Evolutionary conservation across 768 basidiomycete species (phyloP).

Genomic region (Cystofilobasidium capitatum): DNA sequence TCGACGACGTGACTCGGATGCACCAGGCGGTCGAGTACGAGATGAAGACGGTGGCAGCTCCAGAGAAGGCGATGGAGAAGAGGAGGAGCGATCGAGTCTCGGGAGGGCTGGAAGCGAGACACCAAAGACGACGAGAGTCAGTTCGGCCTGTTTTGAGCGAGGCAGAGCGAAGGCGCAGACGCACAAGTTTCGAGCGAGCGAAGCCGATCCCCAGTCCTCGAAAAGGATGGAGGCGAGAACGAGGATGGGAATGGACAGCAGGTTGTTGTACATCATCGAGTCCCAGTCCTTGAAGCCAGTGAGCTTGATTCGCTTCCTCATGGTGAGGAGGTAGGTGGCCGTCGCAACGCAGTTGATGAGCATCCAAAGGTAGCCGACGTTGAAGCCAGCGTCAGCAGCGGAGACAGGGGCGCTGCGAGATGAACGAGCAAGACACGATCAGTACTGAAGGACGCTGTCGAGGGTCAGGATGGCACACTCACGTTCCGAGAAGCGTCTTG

Average conservation of each 20-base stretch:
- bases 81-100: slow-evolving; percentile 69
- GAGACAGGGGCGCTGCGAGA: slow-evolving; percentile 29
- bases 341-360: slow-evolving; percentile 77
- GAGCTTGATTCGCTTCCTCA: slow-evolving; percentile 91
- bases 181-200: slow-evolving; percentile 77
- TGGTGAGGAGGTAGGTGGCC: slow-evolving; percentile 83
- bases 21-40: slow-evolving; percentile 99
- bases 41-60: slow-evolving; percentile 94
- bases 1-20: slow-evolving; percentile 86
- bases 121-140: background rate
- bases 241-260: slow-evolving; percentile 86
- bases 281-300: slow-evolving; percentile 64
- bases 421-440: background rate
- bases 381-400: slow-evolving; percentile 43
- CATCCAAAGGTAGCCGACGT: slow-evolving; percentile 96
- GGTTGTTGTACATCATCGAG: slow-evolving; percentile 63
- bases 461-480: slow-evolving; percentile 4
- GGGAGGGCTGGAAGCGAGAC: slow-evolving; percentile 53
- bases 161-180: slow-evolving; percentile 35
- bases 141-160: background rate
- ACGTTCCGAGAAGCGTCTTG: slow-evolving; percentile 37
- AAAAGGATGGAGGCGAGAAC: slow-evolving; percentile 66
- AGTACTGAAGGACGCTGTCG: background rate
- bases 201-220: slow-evolving; percentile 81
- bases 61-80: slow-evolving; percentile 85